Evolutionary conservation across 208 protist genomes (phyloP).

Genomic region (Trichomonas tenax): DNA sequence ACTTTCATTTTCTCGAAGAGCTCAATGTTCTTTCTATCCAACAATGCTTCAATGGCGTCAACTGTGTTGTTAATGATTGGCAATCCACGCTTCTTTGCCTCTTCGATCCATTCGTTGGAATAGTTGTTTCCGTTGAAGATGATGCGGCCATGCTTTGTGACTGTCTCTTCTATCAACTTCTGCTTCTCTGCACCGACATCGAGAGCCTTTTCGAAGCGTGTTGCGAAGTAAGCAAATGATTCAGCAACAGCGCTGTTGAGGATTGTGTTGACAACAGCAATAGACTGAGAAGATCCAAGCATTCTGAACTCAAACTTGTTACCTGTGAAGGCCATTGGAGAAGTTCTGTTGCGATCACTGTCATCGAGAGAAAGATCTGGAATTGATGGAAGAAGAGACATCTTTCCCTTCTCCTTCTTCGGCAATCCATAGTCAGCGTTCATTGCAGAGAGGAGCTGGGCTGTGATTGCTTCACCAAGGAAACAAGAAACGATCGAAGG

Average conservation of each 20-base stretch:
- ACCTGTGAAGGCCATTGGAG: slow-evolving; percentile 60
- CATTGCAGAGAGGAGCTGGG: slow-evolving; percentile 32
- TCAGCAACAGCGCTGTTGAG: slow-evolving; percentile 57
- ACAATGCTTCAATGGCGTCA: not conserved
- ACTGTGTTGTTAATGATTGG: not conserved
- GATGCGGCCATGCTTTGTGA: not conserved
- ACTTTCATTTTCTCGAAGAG: not conserved
- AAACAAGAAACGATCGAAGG: slow-evolving; percentile 63
- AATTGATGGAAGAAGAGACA: not conserved
- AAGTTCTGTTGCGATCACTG: slow-evolving; percentile 62
- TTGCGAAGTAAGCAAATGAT: slow-evolving; percentile 41
- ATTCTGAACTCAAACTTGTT: slow-evolving; percentile 66
- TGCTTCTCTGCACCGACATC: not conserved
- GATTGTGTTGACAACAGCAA: slow-evolving; percentile 48
- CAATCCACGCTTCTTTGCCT: not conserved
- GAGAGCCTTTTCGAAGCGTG: not conserved
- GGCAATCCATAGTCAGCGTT: not conserved
- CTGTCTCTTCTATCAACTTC: not conserved
- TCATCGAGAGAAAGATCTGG: slow-evolving; percentile 8
- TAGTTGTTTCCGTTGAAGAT: slow-evolving; percentile 19
- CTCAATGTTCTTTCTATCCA: not conserved
- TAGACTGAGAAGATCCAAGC: slow-evolving; percentile 54
- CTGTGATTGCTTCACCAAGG: slow-evolving; percentile 46
- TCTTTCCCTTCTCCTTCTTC: not conserved
- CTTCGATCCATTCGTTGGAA: not conserved